Evolutionary conservation across 352 stramenopile genomes (phyloP).

Genomic region (Phytophthora podocarpi): DNA sequence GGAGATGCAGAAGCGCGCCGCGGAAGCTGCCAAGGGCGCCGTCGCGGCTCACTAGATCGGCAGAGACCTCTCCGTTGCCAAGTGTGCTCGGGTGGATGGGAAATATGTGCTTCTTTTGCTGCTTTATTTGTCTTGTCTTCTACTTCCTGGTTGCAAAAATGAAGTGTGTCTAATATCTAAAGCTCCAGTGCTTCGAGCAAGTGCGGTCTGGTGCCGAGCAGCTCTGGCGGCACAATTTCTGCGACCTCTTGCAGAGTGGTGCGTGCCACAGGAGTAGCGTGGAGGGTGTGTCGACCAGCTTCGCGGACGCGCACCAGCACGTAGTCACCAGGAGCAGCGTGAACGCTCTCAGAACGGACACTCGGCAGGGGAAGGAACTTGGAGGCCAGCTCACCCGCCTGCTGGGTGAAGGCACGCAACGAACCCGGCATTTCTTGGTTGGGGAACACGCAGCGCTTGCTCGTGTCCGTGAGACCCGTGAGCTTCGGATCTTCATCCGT

Average conservation of each 20-base stretch:
- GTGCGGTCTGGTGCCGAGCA: slow-evolving; percentile 65
- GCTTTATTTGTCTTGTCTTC: not conserved
- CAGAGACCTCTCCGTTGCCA: too few relatives aligned
- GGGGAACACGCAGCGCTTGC: slow-evolving; percentile 89
- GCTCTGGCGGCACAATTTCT: slow-evolving; percentile 49
- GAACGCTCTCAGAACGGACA: slow-evolving; percentile 39
- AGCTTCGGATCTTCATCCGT: slow-evolving; percentile 75
- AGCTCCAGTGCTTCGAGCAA: slow-evolving; percentile 41
- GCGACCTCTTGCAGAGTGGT: slow-evolving; percentile 73
- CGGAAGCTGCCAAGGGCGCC: slow-evolving; percentile 73
- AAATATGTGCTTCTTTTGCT: slow-evolving; percentile 29
- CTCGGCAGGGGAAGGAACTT: slow-evolving; percentile 56
- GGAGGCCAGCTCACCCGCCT: slow-evolving; percentile 38
- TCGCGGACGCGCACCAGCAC: slow-evolving; percentile 83
- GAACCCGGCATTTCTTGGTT: slow-evolving; percentile 60
- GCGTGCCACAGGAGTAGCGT: slow-evolving; percentile 78
- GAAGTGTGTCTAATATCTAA: slow-evolving; percentile 35
- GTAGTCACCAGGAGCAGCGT: slow-evolving; percentile 75
- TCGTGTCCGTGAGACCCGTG: slow-evolving; percentile 88
- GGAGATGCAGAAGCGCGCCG: slow-evolving; percentile 89
- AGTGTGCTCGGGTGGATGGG: not conserved
- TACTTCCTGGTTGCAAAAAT: slow-evolving; percentile 17
- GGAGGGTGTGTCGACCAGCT: slow-evolving; percentile 82
- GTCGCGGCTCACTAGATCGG: slow-evolving; percentile 45
- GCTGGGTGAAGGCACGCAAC: slow-evolving; percentile 47